Evolutionary conservation across 1,139 yeast species (phyloP), one percentile per base, ranked within the genome.

Genomic region (Suhomyces guaymorum): DNA sequence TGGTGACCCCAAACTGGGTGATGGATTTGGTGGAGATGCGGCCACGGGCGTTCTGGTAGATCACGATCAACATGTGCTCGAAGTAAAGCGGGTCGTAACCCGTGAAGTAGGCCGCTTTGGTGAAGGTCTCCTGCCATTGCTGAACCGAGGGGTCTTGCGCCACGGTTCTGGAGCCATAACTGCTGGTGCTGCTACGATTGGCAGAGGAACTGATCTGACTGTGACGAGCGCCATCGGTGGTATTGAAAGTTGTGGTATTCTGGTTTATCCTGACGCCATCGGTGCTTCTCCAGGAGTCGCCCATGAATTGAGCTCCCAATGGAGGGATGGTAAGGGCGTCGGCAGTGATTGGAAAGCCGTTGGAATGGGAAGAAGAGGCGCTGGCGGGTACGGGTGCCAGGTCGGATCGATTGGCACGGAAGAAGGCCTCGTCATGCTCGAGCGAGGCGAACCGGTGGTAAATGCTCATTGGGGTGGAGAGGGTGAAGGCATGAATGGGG

Each of bases 1-100:
- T 70, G 5, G 83, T 69, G 20, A 80, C 73, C 0, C 97, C 97
- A 46, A 79, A 80, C 37, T 77, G 73, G 25, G 92, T 80, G 17
- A 90, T 54, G 12, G 88, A 63, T 3, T 82, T 67, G 3, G 88
- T 73, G 36, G 82, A 74, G 13, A 83, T 66, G 41, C 70, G 71
- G 11, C 61, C 60, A 5, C 55, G 50, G 7, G 66, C 63, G 40
- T 73, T 73, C 44, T 72, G 73, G 48, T 71, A 79, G 1, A 83
- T 73, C 54, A 81, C 67, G 2, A 75, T 64, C 16, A 82, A 37
- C 13, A 80, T 59, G 18, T 69, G 59, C 3, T 81, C 82, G 47
- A 81, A 76, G 13, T 82, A 52, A 10, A 42, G 39, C 7, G 63
- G 63, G 46, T 82, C 88, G 26, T 55, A 49, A 0, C 83, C 87